These are phyloP conservation scores for Lactuca saligna DNA, from an alignment of 129 eudicot species.

Conservation along the genomic window DNA sequence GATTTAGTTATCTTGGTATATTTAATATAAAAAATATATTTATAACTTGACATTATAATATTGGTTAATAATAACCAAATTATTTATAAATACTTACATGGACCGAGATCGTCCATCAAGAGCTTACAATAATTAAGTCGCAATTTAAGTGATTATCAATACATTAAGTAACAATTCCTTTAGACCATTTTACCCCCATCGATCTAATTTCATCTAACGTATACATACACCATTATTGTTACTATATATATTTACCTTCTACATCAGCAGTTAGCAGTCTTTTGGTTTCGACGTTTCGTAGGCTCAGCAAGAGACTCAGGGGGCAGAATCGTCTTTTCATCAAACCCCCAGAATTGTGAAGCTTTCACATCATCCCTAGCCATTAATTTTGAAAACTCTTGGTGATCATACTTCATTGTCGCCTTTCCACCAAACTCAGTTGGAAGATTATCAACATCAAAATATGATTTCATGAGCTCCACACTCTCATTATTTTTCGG, in stretches of 20 bases:
- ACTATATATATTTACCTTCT: neutral
- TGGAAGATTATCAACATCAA: conserved; percentile 57
- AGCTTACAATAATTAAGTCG: too few relatives aligned
- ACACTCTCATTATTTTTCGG: conserved; percentile 56
- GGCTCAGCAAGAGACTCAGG: conserved; percentile 39
- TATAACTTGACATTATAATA: too few relatives aligned
- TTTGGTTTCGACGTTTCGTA: conserved; percentile 18
- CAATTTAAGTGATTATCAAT: neutral
- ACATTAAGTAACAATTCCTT: neutral
- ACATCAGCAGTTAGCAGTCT: neutral
- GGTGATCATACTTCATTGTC: conserved; percentile 52
- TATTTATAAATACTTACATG: too few relatives aligned
- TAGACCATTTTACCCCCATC: neutral
- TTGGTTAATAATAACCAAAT: too few relatives aligned
- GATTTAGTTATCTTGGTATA: too few relatives aligned
- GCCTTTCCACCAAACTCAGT: conserved; percentile 64
- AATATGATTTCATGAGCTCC: conserved; percentile 53
- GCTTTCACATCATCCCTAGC: conserved; percentile 56
- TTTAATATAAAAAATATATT: too few relatives aligned
- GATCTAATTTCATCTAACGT: neutral
- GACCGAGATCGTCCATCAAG: too few relatives aligned
- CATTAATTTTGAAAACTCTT: conserved; percentile 63
- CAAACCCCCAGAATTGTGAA: conserved; percentile 52
- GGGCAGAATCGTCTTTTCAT: conserved; percentile 39
- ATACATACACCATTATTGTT: neutral